These are phyloP conservation scores for Biscogniauxia sp. DNA, from an alignment of 2,329 filamentous ascomycete genomes.

Conservation along the genomic window DNA sequence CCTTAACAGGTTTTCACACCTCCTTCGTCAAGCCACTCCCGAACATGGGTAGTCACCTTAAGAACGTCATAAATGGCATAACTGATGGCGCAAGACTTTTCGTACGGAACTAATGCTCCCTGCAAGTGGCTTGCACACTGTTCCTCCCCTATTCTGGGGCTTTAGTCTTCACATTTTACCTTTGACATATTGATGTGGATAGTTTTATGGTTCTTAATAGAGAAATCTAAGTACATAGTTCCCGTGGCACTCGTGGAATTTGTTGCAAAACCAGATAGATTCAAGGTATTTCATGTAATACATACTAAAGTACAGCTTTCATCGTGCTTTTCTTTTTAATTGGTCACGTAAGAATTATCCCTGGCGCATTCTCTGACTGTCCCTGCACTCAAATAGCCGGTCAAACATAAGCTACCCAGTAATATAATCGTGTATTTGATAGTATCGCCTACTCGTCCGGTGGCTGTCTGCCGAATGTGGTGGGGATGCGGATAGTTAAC, in stretches of 20 bases:
- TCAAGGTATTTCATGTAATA: neutral
- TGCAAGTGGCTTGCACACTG: neutral
- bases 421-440: neutral
- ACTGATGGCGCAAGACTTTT: slow-evolving; percentile 11
- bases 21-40: slow-evolving; percentile 24
- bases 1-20: slow-evolving; percentile 27
- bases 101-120: neutral
- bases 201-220: neutral
- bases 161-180: neutral
- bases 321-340: neutral
- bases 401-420: neutral
- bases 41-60: slow-evolving; percentile 18
- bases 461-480: slow-evolving; percentile 44
- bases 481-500: slow-evolving; percentile 56
- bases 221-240: neutral
- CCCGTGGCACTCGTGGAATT: neutral
- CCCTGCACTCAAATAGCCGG: neutral
- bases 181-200: neutral
- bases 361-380: neutral
- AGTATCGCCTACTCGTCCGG: slow-evolving; percentile 11
- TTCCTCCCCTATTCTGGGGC: neutral
- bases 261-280: neutral
- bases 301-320: neutral
- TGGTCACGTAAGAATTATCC: neutral
- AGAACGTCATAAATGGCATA: slow-evolving; percentile 29